Evolutionary conservation across 805 yeast genomes (phyloP), one percentile per base, ranked within the genome.

Genomic region (Debaryomyces prosopidis): DNA sequence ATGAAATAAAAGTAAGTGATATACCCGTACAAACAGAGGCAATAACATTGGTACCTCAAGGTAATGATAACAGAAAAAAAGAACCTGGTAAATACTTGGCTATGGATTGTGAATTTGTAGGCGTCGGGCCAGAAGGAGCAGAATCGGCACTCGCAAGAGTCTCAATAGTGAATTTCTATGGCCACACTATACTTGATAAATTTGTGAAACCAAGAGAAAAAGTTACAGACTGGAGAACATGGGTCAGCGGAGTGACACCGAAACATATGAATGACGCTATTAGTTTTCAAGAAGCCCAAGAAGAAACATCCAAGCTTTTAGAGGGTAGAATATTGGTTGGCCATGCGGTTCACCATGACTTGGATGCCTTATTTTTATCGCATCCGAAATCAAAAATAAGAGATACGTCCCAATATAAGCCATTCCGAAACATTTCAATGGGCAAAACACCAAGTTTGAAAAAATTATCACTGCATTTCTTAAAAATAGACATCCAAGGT

Each of bases 61-160:
- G 43, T 11, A 49, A 40, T n/a, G 62, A 57, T 31, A 31, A 34
- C 28, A 56, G 66, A 12, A 68, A 76, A 46, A 66, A 62, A 42
- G 75, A 76, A 36, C 69, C 82, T 1, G 97, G 97, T 1, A 85
- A 79, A 55, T 90, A 78, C 53, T 48, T 90, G 2, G 89, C 96
- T 1, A 80, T 91, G 49, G 98, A 91, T 65, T 90, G 97, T 69
- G 98, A 91, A 57, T 90, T 91, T 71, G 97, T 91, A 2, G 97
- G 97, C 9, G 84, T 87, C 2, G 97, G 96, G 0, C 79, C 77
- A 4, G 84, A 82, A 8, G 95, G 95, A 5, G 57, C 58, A 31
- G 80, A 75, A 38, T 82, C 89, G 4, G 92, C 84, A 1, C 69
- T 91, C 12, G 97, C 96, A 0, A 75, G 97, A 53, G 94, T 90